These are phyloP conservation scores for Fusarium sp. DNA, from an alignment of 2,329 filamentous ascomycete species.

Conservation along the genomic window DNA sequence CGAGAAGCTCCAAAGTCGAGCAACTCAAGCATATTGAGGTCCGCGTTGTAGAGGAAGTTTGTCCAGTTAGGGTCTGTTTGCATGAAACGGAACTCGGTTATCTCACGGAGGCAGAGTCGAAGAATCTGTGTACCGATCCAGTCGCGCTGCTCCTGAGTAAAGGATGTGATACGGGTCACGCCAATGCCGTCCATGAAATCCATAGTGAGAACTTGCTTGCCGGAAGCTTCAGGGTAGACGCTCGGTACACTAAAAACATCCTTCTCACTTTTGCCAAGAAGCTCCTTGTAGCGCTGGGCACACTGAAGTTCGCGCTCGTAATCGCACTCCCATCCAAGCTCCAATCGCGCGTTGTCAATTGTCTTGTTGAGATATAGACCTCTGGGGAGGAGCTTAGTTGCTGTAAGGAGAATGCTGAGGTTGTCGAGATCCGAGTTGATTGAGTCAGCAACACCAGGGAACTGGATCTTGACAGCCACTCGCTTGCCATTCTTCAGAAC, in stretches of 20 bases:
- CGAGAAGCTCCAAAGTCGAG: slow-evolving; percentile 95
- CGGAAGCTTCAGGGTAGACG: slow-evolving; percentile 82
- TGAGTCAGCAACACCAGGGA: slow-evolving; percentile 93
- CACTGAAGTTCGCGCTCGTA: slow-evolving; percentile 90
- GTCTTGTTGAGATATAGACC: slow-evolving; percentile 97
- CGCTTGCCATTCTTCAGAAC: slow-evolving; percentile 77
- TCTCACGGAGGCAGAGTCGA: slow-evolving; percentile 90
- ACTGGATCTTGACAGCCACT: slow-evolving; percentile 97
- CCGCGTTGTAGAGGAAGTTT: slow-evolving; percentile 91
- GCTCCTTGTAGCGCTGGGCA: slow-evolving; percentile 77
- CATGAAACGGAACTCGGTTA: slow-evolving; percentile 97
- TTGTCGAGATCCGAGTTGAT: slow-evolving; percentile 98
- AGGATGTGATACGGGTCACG: slow-evolving; percentile 81
- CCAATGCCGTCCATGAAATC: slow-evolving; percentile 88
- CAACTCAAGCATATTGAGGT: slow-evolving; percentile 80
- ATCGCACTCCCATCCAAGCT: slow-evolving; percentile 97
- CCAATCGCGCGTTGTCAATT: slow-evolving; percentile 91
- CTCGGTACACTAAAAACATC: slow-evolving; percentile 83
- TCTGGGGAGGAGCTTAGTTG: slow-evolving; percentile 88
- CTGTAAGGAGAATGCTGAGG: slow-evolving; percentile 87
- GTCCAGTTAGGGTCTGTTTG: slow-evolving; percentile 99
- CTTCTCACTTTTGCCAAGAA: slow-evolving; percentile 71
- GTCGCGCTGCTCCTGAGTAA: slow-evolving; percentile 87
- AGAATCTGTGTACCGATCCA: slow-evolving; percentile 97
- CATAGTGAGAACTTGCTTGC: slow-evolving; percentile 90